phyloP scores from a whole-genome alignment of 2,329 filamentous ascomycete genomes.

The Colletotrichum eleusines region DNA sequence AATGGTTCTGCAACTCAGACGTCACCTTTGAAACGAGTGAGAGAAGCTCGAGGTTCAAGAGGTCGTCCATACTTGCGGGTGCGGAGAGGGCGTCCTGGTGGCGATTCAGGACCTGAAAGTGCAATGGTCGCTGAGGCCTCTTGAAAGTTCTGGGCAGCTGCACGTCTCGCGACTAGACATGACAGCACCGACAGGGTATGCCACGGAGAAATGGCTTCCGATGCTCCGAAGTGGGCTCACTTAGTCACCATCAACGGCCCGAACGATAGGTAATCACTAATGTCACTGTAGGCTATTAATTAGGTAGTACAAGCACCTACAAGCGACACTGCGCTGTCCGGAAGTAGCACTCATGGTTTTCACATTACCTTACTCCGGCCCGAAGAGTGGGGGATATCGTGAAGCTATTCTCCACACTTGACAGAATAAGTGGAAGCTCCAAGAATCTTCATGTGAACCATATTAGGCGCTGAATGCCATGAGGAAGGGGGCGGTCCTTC shows the following conservation, averaged over 20 bases:
- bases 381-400: neutral
- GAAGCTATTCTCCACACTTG: slow-evolving; percentile 6
- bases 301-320: no score
- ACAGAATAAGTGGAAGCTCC: neutral
- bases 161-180: slow-evolving; percentile 22
- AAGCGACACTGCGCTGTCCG: neutral
- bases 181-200: slow-evolving; percentile 9
- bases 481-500: neutral
- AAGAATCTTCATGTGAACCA: slow-evolving; percentile 9
- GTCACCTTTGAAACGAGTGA: slow-evolving; percentile 96
- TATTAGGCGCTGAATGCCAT: neutral
- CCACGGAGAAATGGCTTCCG: slow-evolving; percentile 28
- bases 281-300: neutral
- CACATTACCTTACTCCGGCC: no score
- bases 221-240: neutral
- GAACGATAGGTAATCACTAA: no score
- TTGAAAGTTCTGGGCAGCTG: slow-evolving; percentile 21
- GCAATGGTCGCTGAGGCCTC: slow-evolving; percentile 29
- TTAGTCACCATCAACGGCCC: neutral
- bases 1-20: slow-evolving; percentile 92
- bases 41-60: slow-evolving; percentile 90
- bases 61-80: slow-evolving; percentile 77
- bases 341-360: no score
- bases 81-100: neutral
- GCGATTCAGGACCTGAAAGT: slow-evolving; percentile 12